Evolutionary conservation across 352 stramenopile species (phyloP).

Genomic region (Peronosclerospora sorghi): DNA sequence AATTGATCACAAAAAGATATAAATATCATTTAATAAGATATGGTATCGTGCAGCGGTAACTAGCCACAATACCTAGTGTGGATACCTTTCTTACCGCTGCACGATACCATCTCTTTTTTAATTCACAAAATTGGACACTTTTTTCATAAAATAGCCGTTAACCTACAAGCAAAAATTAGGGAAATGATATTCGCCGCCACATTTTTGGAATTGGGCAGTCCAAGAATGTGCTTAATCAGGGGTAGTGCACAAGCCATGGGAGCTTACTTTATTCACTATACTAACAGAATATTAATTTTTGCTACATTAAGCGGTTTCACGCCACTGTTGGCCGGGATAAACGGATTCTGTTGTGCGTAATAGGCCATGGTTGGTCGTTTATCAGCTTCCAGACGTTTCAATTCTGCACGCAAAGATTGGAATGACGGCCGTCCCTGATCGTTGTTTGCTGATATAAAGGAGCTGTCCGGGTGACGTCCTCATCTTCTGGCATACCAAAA

Average conservation of each 20-base stretch:
- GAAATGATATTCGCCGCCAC: no score
- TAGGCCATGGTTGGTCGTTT: slow-evolving; percentile 65
- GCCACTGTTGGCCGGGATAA: slow-evolving; percentile 31
- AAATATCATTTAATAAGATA: no score
- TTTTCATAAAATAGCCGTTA: no score
- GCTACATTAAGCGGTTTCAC: slow-evolving; percentile 13
- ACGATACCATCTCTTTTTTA: no score
- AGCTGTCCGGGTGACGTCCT: slow-evolving; percentile 23
- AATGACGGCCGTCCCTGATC: slow-evolving; percentile 39
- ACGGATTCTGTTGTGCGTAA: slow-evolving; percentile 57
- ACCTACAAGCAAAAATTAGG: no score
- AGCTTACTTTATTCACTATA: slow-evolving; percentile 7
- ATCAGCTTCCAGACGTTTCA: slow-evolving; percentile 67
- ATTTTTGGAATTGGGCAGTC: slow-evolving; percentile 94
- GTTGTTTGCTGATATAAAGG: slow-evolving; percentile 30
- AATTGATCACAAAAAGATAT: no score
- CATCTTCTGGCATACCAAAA: slow-evolving; percentile 44
- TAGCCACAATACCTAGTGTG: no score
- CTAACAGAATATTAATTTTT: no score
- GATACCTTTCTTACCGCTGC: no score
- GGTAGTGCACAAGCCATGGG: slow-evolving; percentile 61
- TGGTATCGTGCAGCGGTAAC: no score
- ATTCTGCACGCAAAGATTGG: slow-evolving; percentile 55
- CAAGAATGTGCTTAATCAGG: slow-evolving; percentile 97
- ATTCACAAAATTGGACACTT: no score